Conservation (phyloP, 1,284 basidiomycete species). For the Tylopilus sp. region DNA sequence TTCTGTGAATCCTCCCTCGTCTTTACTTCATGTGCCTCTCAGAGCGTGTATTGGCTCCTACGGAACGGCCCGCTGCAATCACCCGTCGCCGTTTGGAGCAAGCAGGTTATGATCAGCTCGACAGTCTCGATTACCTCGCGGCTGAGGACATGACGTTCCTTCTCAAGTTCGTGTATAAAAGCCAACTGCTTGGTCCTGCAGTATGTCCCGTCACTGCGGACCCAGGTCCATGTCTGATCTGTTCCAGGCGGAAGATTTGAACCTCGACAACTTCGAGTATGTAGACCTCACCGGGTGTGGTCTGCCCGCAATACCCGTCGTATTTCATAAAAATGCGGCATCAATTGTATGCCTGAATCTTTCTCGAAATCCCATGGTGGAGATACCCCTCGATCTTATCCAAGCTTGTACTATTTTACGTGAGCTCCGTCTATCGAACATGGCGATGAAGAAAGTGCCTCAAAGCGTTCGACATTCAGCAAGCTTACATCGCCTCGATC, state of each 20-base stretch:
- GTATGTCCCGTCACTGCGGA: slow-evolving; percentile 39
- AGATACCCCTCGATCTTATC: slow-evolving; percentile 95
- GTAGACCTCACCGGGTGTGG: slow-evolving; percentile 84
- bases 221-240: slow-evolving; percentile 8
- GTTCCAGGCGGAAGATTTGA: slow-evolving; percentile 64
- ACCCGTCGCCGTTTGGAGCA: slow-evolving; percentile 84
- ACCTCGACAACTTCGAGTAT: slow-evolving; percentile 73
- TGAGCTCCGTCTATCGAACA: slow-evolving; percentile 86
- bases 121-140: slow-evolving; percentile 79
- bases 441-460: slow-evolving; percentile 94
- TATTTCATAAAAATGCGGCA: slow-evolving; percentile 84
- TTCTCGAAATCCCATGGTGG: slow-evolving; percentile 93
- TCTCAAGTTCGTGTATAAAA: slow-evolving; percentile 85
- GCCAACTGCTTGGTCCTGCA: slow-evolving; percentile 60
- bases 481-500: slow-evolving; percentile 80
- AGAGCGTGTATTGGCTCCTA: slow-evolving; percentile 81
- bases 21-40: slow-evolving; percentile 9
- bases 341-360: slow-evolving; percentile 86
- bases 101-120: slow-evolving; percentile 85
- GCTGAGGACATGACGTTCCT: slow-evolving; percentile 84
- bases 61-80: slow-evolving; percentile 84
- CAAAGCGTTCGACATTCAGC: slow-evolving; percentile 75
- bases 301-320: slow-evolving; percentile 87
- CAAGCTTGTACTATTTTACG: slow-evolving; percentile 83
- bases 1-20: slow-evolving; percentile 1